Percentiles rank a stretch among this genome's conserved stretches.
phyloP scores from a whole-genome alignment of 257 asterid genomes.

The Solanum chilense region DNA sequence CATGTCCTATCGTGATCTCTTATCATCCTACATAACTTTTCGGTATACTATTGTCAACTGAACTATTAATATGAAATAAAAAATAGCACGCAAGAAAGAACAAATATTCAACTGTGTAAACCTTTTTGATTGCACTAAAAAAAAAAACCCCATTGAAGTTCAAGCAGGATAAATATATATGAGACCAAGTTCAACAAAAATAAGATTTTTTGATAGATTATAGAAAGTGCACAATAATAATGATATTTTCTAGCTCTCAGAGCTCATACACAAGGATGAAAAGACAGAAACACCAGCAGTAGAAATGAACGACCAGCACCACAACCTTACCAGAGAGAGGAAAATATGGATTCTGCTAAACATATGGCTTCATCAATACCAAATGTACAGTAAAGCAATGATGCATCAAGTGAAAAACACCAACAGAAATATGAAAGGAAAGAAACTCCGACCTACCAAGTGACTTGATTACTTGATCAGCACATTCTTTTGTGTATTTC shows the following conservation, averaged over 20 bases:
- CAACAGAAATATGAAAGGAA: not conserved
- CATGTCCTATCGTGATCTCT: not conserved
- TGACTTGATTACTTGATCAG: constrained; percentile 48
- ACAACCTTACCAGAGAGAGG: not conserved
- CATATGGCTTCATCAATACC: not conserved
- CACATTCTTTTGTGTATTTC: constrained; percentile 53
- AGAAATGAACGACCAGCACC: not conserved
- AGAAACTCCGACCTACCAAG: constrained; percentile 5
- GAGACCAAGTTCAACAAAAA: not conserved
- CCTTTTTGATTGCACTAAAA: not conserved
- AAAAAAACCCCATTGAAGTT: not conserved
- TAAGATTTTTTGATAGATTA: not conserved
- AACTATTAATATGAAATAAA: not conserved
- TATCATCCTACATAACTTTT: not conserved
- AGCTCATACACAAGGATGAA: not conserved
- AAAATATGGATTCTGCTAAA: not conserved
- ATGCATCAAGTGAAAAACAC: not conserved
- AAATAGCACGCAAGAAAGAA: not conserved
- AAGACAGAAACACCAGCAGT: not conserved
- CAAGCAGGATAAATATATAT: not conserved
- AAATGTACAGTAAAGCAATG: not conserved
- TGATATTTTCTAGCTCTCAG: not conserved
- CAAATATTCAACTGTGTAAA: not conserved
- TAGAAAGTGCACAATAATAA: not conserved
- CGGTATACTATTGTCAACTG: not conserved